phyloP scores from a whole-genome alignment of 441 rosid genomes.

The Eutrema salsugineum region DNA sequence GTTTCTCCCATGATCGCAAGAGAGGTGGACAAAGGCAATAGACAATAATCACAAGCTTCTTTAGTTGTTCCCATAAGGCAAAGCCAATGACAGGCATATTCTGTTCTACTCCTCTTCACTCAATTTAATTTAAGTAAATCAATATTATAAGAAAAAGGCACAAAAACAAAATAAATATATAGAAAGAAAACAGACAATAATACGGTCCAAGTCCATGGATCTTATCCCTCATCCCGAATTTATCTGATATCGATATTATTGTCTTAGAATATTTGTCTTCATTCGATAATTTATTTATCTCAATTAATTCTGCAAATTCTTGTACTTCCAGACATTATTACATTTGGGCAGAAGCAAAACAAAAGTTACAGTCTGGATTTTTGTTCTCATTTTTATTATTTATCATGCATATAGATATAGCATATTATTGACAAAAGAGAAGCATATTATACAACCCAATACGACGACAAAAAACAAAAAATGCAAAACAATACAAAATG shows the following conservation, averaged over 20 bases:
- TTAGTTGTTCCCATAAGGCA: slow-evolving; percentile 16
- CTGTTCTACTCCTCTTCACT: slow-evolving; percentile 4
- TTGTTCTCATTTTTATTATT: not conserved
- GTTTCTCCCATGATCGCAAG: not conserved
- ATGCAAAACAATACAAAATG: no score
- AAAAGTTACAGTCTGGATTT: slow-evolving; percentile 11
- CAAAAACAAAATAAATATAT: not conserved
- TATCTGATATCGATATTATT: slow-evolving; percentile 28
- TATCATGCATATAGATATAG: not conserved
- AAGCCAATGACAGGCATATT: slow-evolving; percentile 12
- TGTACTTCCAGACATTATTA: slow-evolving; percentile 19
- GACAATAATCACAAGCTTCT: slow-evolving; percentile 14
- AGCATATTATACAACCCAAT: not conserved
- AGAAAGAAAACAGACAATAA: slow-evolving; percentile 18
- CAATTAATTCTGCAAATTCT: slow-evolving; percentile 7
- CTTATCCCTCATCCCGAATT: slow-evolving; percentile 27
- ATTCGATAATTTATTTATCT: slow-evolving; percentile 7
- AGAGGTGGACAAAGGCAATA: slow-evolving; percentile 12
- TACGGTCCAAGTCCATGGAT: slow-evolving; percentile 27
- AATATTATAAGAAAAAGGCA: not conserved
- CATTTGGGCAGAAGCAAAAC: slow-evolving; percentile 2
- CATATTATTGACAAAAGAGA: no score
- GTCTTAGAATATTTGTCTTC: slow-evolving; percentile 25
- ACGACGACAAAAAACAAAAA: no score
- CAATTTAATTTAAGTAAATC: not conserved